phyloP scores from a whole-genome alignment of 2,329 filamentous ascomycete species.

The Nemania diffusa region DNA sequence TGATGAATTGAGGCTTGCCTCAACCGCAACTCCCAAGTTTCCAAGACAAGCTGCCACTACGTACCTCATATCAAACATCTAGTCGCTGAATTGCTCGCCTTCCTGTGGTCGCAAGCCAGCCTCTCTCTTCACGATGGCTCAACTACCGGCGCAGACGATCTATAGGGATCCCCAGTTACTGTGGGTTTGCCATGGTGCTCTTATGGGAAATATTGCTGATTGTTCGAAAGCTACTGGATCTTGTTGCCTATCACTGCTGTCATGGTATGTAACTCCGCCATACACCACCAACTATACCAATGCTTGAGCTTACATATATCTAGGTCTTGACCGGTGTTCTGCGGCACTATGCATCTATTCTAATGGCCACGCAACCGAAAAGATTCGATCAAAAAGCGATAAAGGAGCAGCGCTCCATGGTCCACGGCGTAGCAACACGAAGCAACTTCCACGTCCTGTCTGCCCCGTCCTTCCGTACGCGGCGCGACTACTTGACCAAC shows the following conservation, averaged over 20 bases:
- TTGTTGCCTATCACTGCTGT: conserved; percentile 96
- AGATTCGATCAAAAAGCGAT: conserved; percentile 78
- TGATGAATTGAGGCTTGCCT: conserved; percentile 28
- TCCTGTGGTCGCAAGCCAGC: conserved; percentile 15
- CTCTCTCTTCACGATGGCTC: conserved; percentile 71
- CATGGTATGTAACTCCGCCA: conserved; percentile 69
- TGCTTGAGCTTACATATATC: conserved; percentile 2
- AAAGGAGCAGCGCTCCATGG: conserved; percentile 85
- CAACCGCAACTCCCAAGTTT: conserved; percentile 15
- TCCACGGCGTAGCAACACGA: conserved; percentile 86
- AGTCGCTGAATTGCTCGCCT: conserved; percentile 10
- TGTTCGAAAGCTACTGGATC: conserved; percentile 88
- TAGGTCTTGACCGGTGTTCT: conserved; percentile 92
- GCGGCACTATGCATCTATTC: conserved; percentile 93
- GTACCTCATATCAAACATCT: conserved; percentile 12
- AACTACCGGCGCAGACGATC: conserved; percentile 91
- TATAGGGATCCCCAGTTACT: conserved; percentile 98
- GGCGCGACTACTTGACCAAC: conserved; percentile 82
- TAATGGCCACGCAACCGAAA: conserved; percentile 88
- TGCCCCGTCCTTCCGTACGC: conserved; percentile 77
- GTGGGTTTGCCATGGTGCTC: conserved; percentile 63
- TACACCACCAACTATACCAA: neutral
- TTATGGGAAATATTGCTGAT: conserved; percentile 28
- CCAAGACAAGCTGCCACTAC: conserved; percentile 9
- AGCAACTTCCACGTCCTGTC: conserved; percentile 84